Evolutionary conservation across 768 basidiomycete genomes (phyloP).

Genomic region (Panaeolus papilionaceus): DNA sequence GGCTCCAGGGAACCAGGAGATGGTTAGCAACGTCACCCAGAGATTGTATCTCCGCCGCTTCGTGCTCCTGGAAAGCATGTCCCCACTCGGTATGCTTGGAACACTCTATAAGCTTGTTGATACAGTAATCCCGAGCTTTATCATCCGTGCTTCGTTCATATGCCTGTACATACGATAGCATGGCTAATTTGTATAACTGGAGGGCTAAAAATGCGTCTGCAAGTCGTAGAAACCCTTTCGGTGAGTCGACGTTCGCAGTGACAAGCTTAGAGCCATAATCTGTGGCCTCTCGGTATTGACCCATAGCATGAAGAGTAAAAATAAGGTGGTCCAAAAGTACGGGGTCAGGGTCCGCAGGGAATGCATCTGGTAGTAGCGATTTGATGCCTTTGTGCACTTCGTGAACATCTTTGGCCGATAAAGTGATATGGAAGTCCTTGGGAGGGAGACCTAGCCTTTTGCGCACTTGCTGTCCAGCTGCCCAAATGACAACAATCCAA

Average conservation of each 20-base stretch:
- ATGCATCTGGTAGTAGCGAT: conserved; percentile 41
- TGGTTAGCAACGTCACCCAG: conserved; percentile 31
- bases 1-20: conserved; percentile 51
- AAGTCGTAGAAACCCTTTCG: conserved; percentile 56
- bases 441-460: conserved; percentile 54
- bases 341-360: neutral
- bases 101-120: conserved; percentile 52
- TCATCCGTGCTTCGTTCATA: conserved; percentile 45
- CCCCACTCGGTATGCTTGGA: conserved; percentile 61
- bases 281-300: conserved; percentile 41
- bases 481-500: conserved; percentile 62
- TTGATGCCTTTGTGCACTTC: conserved; percentile 53
- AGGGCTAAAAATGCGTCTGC: conserved; percentile 48
- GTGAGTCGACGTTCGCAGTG: conserved; percentile 36
- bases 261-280: conserved; percentile 40
- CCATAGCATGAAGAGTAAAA: conserved; percentile 49
- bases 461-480: conserved; percentile 55
- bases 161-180: conserved; percentile 60
- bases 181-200: conserved; percentile 51
- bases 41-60: conserved; percentile 44
- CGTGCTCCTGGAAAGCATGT: conserved; percentile 45
- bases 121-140: conserved; percentile 46
- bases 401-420: conserved; percentile 48
- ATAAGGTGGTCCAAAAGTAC: conserved; percentile 40
- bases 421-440: conserved; percentile 62